These are phyloP conservation scores for Pecoramyces ruminantium DNA, from an alignment of 192 early-diverging fungal genomes.

Conservation along the genomic window DNA sequence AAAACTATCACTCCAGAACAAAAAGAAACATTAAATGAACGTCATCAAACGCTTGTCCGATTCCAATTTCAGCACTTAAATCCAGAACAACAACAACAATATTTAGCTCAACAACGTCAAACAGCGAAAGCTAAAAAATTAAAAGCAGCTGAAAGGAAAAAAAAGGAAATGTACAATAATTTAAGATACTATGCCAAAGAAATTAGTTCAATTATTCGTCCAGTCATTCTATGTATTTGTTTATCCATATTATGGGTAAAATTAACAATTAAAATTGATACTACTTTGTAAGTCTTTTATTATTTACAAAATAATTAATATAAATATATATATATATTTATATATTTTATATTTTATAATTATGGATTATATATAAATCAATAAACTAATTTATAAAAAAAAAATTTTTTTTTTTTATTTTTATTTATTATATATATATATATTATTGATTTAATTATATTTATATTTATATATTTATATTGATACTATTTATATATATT, in stretches of 20 bases:
- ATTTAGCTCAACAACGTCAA: background rate
- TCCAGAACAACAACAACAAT: background rate
- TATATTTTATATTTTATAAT: background rate
- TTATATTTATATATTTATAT: no score
- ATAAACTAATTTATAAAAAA: no score
- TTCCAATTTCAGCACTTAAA: background rate
- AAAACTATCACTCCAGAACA: background rate
- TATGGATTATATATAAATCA: no score
- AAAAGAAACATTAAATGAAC: background rate
- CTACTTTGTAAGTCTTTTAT: background rate
- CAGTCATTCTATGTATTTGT: constrained; percentile 59
- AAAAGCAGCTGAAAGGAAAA: background rate
- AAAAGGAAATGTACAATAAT: background rate
- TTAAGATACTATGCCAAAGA: background rate
- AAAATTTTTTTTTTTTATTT: no score
- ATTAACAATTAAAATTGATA: constrained; percentile 10
- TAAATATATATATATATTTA: background rate
- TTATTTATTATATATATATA: no score
- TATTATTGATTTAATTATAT: no score
- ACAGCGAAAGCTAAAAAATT: background rate
- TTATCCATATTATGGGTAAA: constrained; percentile 76
- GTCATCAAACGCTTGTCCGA: background rate
- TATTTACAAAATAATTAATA: no score
- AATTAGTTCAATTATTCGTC: constrained; percentile 44
- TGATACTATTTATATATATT: no score